A percentile compares a stretch with the other conserved stretches of the same genome.
phyloP scores from a whole-genome alignment of 2,329 filamentous ascomycete genomes.

The Cladosporium sp. region DNA sequence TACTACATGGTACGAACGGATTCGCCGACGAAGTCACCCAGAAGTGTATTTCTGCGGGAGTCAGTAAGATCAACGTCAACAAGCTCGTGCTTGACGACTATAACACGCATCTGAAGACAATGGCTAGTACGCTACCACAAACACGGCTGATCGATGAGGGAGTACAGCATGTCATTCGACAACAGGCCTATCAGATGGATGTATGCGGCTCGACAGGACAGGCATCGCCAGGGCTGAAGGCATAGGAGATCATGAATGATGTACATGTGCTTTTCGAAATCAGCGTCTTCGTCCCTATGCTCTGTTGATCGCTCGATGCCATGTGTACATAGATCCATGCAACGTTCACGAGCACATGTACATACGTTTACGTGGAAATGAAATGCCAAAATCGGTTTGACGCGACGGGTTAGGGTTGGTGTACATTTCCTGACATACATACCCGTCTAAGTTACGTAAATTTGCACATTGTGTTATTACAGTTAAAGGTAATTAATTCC shows the following conservation, averaged over 20 bases:
- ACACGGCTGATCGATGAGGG: conserved; percentile 31
- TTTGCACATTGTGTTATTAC: too few relatives aligned
- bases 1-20: conserved; percentile 55
- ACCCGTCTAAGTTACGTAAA: too few relatives aligned
- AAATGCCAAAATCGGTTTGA: too few relatives aligned
- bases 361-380: too few relatives aligned
- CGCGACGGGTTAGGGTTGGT: too few relatives aligned
- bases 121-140: conserved; percentile 20
- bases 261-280: background rate
- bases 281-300: background rate
- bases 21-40: conserved; percentile 48
- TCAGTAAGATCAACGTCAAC: conserved; percentile 56
- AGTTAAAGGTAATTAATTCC: too few relatives aligned
- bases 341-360: too few relatives aligned
- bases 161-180: conserved; percentile 24
- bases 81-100: conserved; percentile 44
- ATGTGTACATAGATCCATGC: too few relatives aligned
- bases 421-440: too few relatives aligned
- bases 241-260: background rate
- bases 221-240: background rate
- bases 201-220: conserved; percentile 10
- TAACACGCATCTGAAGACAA: conserved; percentile 17
- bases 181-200: conserved; percentile 21
- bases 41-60: conserved; percentile 47
- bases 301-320: too few relatives aligned